Evolutionary conservation across 306 rosid genomes (phyloP).

Genomic region (Quercus bicolor): DNA sequence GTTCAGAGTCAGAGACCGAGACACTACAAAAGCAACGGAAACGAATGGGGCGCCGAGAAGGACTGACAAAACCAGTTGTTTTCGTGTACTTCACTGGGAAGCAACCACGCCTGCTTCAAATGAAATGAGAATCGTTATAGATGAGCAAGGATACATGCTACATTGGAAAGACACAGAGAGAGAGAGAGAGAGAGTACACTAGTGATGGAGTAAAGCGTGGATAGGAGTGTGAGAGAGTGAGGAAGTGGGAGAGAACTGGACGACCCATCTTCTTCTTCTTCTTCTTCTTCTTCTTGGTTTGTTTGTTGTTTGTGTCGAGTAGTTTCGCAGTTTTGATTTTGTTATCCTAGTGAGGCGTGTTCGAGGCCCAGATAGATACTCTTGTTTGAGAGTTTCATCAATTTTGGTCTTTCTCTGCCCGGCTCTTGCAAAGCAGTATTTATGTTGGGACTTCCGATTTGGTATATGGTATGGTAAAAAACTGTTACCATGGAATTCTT

Average conservation of each 20-base stretch:
- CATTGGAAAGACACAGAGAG: background rate
- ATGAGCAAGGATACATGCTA: background rate
- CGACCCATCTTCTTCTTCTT: slow-evolving; percentile 46
- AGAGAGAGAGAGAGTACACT: slow-evolving; percentile 17
- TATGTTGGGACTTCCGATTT: no score
- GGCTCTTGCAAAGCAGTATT: no score
- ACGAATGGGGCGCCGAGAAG: slow-evolving; percentile 20
- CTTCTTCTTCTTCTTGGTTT: background rate
- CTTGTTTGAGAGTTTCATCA: no score
- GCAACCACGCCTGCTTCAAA: slow-evolving; percentile 42
- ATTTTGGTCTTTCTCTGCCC: no score
- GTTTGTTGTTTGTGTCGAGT: background rate
- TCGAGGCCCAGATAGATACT: no score
- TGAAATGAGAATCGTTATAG: background rate
- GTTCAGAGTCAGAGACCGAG: slow-evolving; percentile 32
- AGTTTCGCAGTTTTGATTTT: background rate
- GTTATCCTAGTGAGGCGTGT: background rate
- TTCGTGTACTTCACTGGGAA: slow-evolving; percentile 22
- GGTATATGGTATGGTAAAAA: no score
- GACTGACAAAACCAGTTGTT: slow-evolving; percentile 20
- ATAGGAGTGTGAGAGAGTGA: slow-evolving; percentile 38
- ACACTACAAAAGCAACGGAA: slow-evolving; percentile 47
- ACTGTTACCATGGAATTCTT: no score
- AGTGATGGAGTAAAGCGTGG: slow-evolving; percentile 37
- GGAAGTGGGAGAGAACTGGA: slow-evolving; percentile 41